These are phyloP conservation scores for Solanum hybrid DNA, from an alignment of 305 asterid genomes.

Conservation along the genomic window DNA sequence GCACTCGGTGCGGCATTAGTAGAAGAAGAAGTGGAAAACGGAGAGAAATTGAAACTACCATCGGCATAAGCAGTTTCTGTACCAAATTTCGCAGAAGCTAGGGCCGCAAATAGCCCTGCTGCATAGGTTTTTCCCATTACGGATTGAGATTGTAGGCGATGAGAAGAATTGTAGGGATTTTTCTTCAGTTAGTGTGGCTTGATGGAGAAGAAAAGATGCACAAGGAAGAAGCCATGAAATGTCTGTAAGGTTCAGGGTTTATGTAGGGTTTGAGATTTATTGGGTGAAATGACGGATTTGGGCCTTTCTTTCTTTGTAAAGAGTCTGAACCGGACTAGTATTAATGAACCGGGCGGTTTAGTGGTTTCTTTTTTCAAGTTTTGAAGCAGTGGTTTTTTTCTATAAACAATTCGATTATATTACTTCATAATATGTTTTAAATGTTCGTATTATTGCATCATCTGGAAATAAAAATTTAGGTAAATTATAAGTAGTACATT, in stretches of 20 bases:
- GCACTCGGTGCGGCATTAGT: constrained; percentile 14
- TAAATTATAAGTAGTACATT: background rate
- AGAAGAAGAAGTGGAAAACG: constrained; percentile 36
- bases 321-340: background rate
- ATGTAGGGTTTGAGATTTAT: constrained; percentile 45
- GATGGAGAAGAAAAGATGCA: constrained; percentile 27
- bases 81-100: constrained; percentile 45
- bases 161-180: background rate
- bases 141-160: too few species aligned
- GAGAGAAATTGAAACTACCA: constrained; percentile 41
- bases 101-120: constrained; percentile 59
- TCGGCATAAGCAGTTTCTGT: constrained; percentile 50
- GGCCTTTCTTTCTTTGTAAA: background rate
- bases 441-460: background rate
- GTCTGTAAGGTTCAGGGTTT: constrained; percentile 32
- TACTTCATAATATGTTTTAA: too few species aligned
- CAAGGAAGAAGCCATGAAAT: constrained; percentile 15
- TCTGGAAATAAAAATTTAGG: background rate
- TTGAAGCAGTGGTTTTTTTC: too few species aligned
- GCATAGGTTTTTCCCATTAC: constrained; percentile 44
- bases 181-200: constrained; percentile 18
- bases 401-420: too few species aligned
- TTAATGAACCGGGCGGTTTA: background rate
- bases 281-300: background rate
- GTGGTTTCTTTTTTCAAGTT: background rate